Conservation (phyloP, 2,329 filamentous ascomycete species). For the Penicillium rolfsii region DNA sequence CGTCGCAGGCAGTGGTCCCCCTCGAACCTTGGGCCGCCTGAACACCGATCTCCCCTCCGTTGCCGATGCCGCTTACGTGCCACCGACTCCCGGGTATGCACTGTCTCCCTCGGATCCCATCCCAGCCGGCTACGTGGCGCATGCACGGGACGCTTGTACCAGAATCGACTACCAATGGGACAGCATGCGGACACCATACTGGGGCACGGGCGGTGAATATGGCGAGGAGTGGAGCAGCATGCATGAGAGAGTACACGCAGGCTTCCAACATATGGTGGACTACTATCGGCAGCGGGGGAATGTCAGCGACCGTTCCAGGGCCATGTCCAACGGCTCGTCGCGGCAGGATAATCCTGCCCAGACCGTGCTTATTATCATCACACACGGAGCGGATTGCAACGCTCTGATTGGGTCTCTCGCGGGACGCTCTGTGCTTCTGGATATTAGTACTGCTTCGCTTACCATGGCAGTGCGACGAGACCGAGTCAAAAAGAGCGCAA, state of each 20-base stretch:
- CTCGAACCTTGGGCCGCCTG: slow-evolving; percentile 35
- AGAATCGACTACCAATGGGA: slow-evolving; percentile 96
- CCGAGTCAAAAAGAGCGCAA: slow-evolving; percentile 21
- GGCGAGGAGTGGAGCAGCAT: slow-evolving; percentile 96
- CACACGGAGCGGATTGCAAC: slow-evolving; percentile 95
- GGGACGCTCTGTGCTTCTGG: slow-evolving; percentile 85
- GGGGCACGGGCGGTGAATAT: slow-evolving; percentile 84
- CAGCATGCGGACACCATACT: slow-evolving; percentile 77
- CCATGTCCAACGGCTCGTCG: slow-evolving; percentile 8
- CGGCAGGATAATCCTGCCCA: slow-evolving; percentile 66
- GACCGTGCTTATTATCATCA: slow-evolving; percentile 82
- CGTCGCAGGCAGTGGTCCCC: slow-evolving; percentile 19
- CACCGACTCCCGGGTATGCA: slow-evolving; percentile 81
- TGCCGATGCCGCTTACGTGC: slow-evolving; percentile 61
- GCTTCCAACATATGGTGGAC: slow-evolving; percentile 74
- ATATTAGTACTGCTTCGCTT: slow-evolving; percentile 86
- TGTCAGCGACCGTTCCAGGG: slow-evolving; percentile 16
- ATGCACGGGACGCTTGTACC: slow-evolving; percentile 84
- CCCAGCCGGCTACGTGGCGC: slow-evolving; percentile 83
- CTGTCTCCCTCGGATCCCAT: slow-evolving; percentile 80
- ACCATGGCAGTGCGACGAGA: slow-evolving; percentile 77
- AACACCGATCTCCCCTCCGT: slow-evolving; percentile 37
- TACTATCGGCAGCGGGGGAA: slow-evolving; percentile 70
- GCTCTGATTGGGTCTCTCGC: slow-evolving; percentile 90
- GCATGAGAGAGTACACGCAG: slow-evolving; percentile 85